Evolutionary conservation across 257 asterid species (phyloP).

Genomic region (Solanum tarapatanum): DNA sequence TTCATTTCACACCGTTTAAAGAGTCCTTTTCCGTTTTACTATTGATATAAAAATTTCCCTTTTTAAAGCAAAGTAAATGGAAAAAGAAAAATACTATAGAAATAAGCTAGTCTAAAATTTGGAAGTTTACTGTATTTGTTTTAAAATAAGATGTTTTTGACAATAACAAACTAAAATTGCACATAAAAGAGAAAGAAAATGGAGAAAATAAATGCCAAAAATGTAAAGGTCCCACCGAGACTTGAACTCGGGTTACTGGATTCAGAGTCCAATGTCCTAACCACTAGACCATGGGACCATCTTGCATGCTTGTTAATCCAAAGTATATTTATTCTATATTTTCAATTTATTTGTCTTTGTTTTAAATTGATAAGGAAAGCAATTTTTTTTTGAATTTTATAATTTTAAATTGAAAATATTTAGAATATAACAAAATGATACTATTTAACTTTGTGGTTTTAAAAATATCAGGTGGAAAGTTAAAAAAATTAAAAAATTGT

Average conservation of each 20-base stretch:
- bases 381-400: too few relatives aligned
- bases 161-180: not conserved
- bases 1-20: too few relatives aligned
- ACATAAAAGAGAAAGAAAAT: too few relatives aligned
- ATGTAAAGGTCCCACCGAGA: conserved; percentile 78
- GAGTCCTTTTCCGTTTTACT: not conserved
- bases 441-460: too few relatives aligned
- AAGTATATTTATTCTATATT: accelerated
- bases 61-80: not conserved
- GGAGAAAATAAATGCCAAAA: not conserved
- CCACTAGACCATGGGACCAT: conserved; percentile 84
- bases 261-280: conserved; percentile 96
- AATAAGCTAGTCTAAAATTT: not conserved
- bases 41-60: not conserved
- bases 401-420: too few relatives aligned
- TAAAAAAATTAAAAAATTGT: too few relatives aligned
- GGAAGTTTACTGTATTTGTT: not conserved
- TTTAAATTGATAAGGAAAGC: not conserved
- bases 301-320: not conserved
- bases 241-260: conserved; percentile 93
- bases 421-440: too few relatives aligned
- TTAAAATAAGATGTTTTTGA: not conserved
- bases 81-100: not conserved
- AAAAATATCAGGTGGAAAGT: too few relatives aligned
- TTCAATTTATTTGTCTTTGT: too few relatives aligned